phyloP scores from a whole-genome alignment of 2,329 filamentous ascomycete genomes.

The Diaporthe australafricana region DNA sequence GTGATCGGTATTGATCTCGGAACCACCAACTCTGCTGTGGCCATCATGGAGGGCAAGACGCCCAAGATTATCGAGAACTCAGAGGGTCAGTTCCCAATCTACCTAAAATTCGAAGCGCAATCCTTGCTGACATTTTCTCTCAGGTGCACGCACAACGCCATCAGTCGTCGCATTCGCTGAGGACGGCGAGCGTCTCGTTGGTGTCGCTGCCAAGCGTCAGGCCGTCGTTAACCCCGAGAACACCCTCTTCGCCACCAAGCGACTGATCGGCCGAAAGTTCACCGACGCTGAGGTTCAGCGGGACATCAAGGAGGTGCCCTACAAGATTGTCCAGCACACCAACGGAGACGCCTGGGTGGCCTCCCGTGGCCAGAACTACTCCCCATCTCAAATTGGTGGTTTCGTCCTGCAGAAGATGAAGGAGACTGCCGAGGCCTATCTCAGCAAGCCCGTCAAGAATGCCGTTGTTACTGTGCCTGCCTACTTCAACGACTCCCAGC shows the following conservation, averaged over 20 bases:
- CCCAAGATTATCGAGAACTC: slow-evolving; percentile 98
- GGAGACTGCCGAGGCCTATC: slow-evolving; percentile 95
- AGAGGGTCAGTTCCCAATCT: slow-evolving; percentile 74
- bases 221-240: slow-evolving; percentile 99
- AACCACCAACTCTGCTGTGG: slow-evolving; percentile 97
- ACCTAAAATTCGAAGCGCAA: not conserved
- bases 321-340: slow-evolving; percentile 97
- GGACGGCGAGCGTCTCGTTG: slow-evolving; percentile 95
- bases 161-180: slow-evolving; percentile 96
- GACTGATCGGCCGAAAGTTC: slow-evolving; percentile 98
- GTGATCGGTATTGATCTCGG: slow-evolving; percentile 99
- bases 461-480: slow-evolving; percentile 96
- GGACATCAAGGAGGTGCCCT: slow-evolving; percentile 96
- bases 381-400: slow-evolving; percentile 96
- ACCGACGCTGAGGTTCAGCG: slow-evolving; percentile 93
- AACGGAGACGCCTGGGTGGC: slow-evolving; percentile 98
- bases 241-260: slow-evolving; percentile 98
- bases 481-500: slow-evolving; percentile 99
- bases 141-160: slow-evolving; percentile 89
- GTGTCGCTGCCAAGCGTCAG: slow-evolving; percentile 97
- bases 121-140: slow-evolving; percentile 34
- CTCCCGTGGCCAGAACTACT: slow-evolving; percentile 94
- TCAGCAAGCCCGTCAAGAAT: slow-evolving; percentile 92
- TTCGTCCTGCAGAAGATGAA: slow-evolving; percentile 99
- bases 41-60: slow-evolving; percentile 95